These are phyloP conservation scores for Colletotrichum sp. DNA, from an alignment of 2,329 filamentous ascomycete genomes.

Conservation along the genomic window DNA sequence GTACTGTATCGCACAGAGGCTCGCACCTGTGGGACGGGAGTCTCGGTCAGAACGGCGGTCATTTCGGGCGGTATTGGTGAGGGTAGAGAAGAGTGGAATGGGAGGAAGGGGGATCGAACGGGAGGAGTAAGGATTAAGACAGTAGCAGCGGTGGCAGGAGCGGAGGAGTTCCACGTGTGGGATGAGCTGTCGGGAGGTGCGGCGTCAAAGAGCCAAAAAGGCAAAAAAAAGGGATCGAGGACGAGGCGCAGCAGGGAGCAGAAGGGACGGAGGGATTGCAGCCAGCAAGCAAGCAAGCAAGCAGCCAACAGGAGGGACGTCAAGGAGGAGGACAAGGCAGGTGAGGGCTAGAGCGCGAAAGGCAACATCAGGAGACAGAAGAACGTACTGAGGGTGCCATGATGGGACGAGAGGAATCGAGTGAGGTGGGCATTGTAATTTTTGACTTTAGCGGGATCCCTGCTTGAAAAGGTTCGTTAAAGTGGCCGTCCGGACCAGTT, in stretches of 20 bases:
- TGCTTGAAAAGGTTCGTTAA: slow-evolving; percentile 15
- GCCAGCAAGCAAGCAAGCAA: background rate
- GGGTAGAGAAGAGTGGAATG: background rate
- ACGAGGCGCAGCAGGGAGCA: background rate
- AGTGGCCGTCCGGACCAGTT: slow-evolving; percentile 5
- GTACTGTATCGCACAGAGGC: slow-evolving; percentile 63
- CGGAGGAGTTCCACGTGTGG: slow-evolving; percentile 8
- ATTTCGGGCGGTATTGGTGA: background rate
- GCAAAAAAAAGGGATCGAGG: background rate
- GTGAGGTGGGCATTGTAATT: slow-evolving; percentile 57
- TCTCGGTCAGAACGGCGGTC: slow-evolving; percentile 7
- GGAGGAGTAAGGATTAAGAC: slow-evolving; percentile 1
- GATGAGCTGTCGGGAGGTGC: background rate
- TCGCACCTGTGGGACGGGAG: slow-evolving; percentile 43
- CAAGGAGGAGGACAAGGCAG: background rate
- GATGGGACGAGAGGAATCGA: slow-evolving; percentile 65
- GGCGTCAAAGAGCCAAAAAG: slow-evolving; percentile 1
- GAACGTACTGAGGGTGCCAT: slow-evolving; percentile 66
- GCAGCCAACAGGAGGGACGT: background rate
- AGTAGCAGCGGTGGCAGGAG: background rate
- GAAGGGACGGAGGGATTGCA: background rate
- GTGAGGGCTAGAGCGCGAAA: background rate
- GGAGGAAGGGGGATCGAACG: slow-evolving; percentile 8
- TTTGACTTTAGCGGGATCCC: slow-evolving; percentile 7
- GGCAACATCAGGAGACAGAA: slow-evolving; percentile 5